Evolutionary conservation across 164 flowering plant species (phyloP).

Genomic region (Cinnamomum micranthum): DNA sequence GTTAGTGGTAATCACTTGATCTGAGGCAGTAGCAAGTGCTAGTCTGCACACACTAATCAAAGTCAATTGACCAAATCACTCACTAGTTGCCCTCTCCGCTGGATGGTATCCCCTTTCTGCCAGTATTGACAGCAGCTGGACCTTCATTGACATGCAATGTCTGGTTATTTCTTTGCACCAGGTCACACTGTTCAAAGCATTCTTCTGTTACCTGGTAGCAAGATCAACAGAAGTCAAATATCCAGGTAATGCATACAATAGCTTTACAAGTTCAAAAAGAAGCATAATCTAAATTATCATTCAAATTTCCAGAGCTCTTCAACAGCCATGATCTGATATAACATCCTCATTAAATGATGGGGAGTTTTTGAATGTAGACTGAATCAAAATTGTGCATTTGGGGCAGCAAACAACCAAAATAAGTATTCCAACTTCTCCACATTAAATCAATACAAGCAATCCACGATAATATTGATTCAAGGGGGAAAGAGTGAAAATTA

Average conservation of each 20-base stretch:
- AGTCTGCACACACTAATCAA: too few relatives aligned
- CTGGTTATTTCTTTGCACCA: constrained; percentile 16
- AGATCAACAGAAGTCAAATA: background rate
- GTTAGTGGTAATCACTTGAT: too few relatives aligned
- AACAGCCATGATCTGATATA: background rate
- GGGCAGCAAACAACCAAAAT: background rate
- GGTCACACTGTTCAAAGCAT: constrained; percentile 15
- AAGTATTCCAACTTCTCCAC: background rate
- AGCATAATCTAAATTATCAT: too few relatives aligned
- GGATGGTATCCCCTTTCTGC: background rate
- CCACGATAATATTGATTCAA: background rate
- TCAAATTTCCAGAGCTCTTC: background rate
- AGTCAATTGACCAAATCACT: background rate
- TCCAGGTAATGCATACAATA: background rate
- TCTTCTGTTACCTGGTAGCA: constrained; percentile 13
- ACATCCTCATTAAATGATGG: background rate
- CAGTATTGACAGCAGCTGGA: background rate
- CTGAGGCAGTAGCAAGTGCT: too few relatives aligned
- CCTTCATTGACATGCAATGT: constrained; percentile 7
- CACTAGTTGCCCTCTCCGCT: background rate
- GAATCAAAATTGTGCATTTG: background rate
- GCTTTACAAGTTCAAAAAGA: too few relatives aligned
- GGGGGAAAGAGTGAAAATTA: background rate
- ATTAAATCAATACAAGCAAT: background rate
- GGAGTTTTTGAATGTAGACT: background rate